Base-by-base conservation (phyloP, 129 eudicot species). In the Mikania micrantha region DNA sequence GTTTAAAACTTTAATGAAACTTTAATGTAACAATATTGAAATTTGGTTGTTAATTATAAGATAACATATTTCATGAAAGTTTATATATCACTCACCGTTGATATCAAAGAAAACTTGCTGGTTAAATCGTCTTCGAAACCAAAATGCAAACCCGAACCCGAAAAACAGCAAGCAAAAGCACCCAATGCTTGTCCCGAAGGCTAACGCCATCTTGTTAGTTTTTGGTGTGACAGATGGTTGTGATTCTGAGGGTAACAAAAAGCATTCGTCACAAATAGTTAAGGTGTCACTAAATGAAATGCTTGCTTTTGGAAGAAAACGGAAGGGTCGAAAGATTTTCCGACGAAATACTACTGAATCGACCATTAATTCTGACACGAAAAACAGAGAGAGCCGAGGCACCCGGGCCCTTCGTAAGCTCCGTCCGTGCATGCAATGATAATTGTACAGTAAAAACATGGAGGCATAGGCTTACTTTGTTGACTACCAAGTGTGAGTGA, bases 61-160 rank as follows among this genome's bases (percentile, higher is more conserved):
- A n/a, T n/a, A n/a, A n/a, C n/a, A n/a, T n/a, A n/a, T n/a, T n/a
- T n/a, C n/a, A n/a, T 38, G 25, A 56, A 50, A 60, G 42, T 36
- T 64, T 69, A 45, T 16, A 11, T 10, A 39, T 25, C 13, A 25
- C 84, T 74, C 38, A 86, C 98, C 98, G 20, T 74, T 84, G 31
- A 77, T 79, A 65, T 93, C 96, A 7, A 93, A 85, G 78, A 93
- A 89, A 74, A 87, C 83, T 79, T 93, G 99, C 49, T 86, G 82
- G 84, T 89, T 93, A 69, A 75, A 87, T 67, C 89, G 85, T 66
- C 84, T 83, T 48, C 88, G 79, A 90, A 90, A 89, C 96, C 96
- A 93, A 11, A 93, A 84, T 22, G 85, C 78, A 68, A 87, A 81
- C 22, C 96, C 90, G 24, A 93, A 81, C 25, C 95, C 90, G 36